Evolutionary conservation across 2,329 filamentous ascomycete species (phyloP), one percentile per base, ranked within the genome.

Genomic region (Lachnellula suecica): DNA sequence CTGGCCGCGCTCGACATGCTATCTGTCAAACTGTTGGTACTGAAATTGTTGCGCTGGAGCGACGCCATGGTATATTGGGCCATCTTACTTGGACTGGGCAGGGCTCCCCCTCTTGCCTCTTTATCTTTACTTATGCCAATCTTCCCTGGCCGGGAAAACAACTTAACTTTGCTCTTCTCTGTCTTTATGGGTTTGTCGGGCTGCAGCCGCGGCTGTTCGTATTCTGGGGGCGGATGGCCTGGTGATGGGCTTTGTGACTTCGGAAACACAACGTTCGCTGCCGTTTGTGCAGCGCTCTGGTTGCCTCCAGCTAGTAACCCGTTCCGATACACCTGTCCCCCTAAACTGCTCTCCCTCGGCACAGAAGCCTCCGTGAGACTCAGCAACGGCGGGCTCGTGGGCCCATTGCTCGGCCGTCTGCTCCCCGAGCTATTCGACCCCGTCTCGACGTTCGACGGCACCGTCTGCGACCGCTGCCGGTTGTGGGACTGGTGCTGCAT

Each of bases 91-190:
- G 89, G 89, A 57, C 88, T 91, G 1, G 88, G 87, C 22, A 89
- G 68, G 2, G 85, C 79, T 59, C 87, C 85, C 17, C 85, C 78
- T 63, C 83, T 86, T 6, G 76, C 60, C 9, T 90, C 86, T 59
- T 74, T 78, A 31, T 83, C 79, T 66, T 88, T 90, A 17, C 73
- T 74, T 52, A 84, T 83, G 46, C 82, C 80, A 51, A 91, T 88
- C 71, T 87, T 91, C 64, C 87, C 87, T 0, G 88, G 88, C 46
- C 89, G 81, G 6, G 86, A 89, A 66, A 92, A 92, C 24, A 93
- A 76, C 73, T 93, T 93, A 68, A 89, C 87, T 71, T 91, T 91
- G 56, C 84, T 84, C 70, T 89, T 89, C 62, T 89, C 85, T 24
- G 81, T 75, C 62, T 82, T 81, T 27, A 68, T 63, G 59, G 79